A percentile compares a stretch with the other conserved stretches of the same genome.
These are phyloP conservation scores for Penicillium sp. DNA, from an alignment of 2,329 filamentous ascomycete species.

Conservation along the genomic window DNA sequence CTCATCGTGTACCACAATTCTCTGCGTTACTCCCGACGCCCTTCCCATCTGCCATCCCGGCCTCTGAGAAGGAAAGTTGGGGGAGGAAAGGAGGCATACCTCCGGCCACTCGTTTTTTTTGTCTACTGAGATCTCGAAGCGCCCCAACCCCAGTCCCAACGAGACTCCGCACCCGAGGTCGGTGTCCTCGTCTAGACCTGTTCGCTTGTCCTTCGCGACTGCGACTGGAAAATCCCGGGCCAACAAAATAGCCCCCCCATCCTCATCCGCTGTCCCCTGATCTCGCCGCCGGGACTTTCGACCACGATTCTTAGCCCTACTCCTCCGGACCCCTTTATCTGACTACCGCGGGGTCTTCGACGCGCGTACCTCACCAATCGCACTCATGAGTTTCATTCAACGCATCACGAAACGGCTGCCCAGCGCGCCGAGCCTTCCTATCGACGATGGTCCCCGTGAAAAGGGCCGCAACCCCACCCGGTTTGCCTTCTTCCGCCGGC, in stretches of 20 bases:
- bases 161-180: slow-evolving; percentile 8
- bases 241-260: too few species aligned
- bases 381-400: slow-evolving; percentile 58
- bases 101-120: slow-evolving; percentile 47
- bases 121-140: slow-evolving; percentile 20
- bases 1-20: slow-evolving; percentile 33
- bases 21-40: slow-evolving; percentile 31
- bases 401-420: slow-evolving; percentile 58
- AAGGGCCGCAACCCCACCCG: slow-evolving; percentile 51
- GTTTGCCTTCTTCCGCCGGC: slow-evolving; percentile 81
- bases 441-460: slow-evolving; percentile 52
- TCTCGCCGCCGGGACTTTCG: slow-evolving; percentile 15
- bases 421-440: slow-evolving; percentile 49
- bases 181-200: slow-evolving; percentile 22
- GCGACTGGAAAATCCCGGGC: neutral
- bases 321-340: slow-evolving; percentile 28
- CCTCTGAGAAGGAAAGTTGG: slow-evolving; percentile 38
- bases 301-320: slow-evolving; percentile 21
- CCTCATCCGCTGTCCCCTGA: slow-evolving; percentile 5
- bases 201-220: neutral
- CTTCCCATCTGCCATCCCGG: slow-evolving; percentile 37
- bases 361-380: slow-evolving; percentile 34
- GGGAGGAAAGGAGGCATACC: slow-evolving; percentile 47
- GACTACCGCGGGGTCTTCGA: slow-evolving; percentile 25
- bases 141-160: neutral